These are phyloP conservation scores for Galerina sulciceps DNA, from an alignment of 768 basidiomycete species.

Conservation along the genomic window DNA sequence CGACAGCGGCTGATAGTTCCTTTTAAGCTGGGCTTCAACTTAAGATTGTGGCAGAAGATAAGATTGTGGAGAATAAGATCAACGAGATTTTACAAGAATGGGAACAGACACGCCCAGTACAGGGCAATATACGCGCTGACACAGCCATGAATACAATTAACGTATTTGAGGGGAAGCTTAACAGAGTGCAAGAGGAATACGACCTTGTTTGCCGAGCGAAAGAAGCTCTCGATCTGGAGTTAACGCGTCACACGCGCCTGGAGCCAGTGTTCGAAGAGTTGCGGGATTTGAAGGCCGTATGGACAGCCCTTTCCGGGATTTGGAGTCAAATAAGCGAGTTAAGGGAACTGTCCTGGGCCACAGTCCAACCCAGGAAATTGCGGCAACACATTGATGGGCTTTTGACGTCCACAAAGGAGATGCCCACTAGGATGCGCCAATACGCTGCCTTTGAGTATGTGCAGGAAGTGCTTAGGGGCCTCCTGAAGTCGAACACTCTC, in stretches of 20 bases:
- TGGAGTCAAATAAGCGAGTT: conserved; percentile 94
- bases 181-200: conserved; percentile 90
- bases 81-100: conserved; percentile 89
- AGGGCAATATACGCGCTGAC: conserved; percentile 95
- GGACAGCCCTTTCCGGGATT: conserved; percentile 97
- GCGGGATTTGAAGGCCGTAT: conserved; percentile 95
- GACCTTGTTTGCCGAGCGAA: conserved; percentile 95
- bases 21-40: conserved; percentile 88
- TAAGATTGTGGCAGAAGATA: conserved; percentile 99
- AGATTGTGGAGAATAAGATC: conserved; percentile 96
- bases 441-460: conserved; percentile 99
- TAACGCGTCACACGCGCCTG: conserved; percentile 86
- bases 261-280: conserved; percentile 96
- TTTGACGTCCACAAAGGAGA: conserved; percentile 92
- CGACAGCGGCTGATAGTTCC: background rate
- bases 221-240: conserved; percentile 93
- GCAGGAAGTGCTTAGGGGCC: conserved; percentile 83
- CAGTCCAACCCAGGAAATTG: conserved; percentile 92
- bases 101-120: conserved; percentile 95
- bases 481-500: conserved; percentile 88
- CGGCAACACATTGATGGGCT: conserved; percentile 94
- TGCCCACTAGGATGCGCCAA: conserved; percentile 99
- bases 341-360: conserved; percentile 87
- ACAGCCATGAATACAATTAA: conserved; percentile 96
- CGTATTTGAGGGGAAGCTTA: conserved; percentile 91